Evolutionary conservation across 257 asterid species (phyloP).

Genomic region (Solanum arcanum): DNA sequence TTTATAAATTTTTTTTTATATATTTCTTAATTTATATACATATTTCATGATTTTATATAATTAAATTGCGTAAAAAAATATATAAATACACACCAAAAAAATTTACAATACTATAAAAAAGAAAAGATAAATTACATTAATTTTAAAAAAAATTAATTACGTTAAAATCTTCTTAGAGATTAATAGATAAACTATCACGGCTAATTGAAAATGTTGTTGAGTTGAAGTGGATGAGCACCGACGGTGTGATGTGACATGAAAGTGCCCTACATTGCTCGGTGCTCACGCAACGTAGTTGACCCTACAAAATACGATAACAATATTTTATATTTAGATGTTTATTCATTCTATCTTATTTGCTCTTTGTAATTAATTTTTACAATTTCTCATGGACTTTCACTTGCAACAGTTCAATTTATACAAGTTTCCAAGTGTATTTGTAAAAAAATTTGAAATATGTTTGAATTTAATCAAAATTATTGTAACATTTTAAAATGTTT

Average conservation of each 20-base stretch:
- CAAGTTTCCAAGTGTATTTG: background rate
- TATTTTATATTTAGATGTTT: background rate
- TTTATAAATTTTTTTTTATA: no score
- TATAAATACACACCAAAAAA: no score
- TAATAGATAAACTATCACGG: no score
- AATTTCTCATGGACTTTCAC: background rate
- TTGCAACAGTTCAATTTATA: background rate
- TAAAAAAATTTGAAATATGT: background rate
- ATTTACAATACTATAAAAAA: no score
- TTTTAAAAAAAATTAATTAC: no score
- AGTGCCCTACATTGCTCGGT: background rate
- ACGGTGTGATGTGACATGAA: background rate
- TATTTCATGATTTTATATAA: fast-evolving
- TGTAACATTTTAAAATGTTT: no score
- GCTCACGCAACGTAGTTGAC: background rate
- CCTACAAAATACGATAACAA: background rate
- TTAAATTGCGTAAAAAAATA: no score
- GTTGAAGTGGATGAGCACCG: background rate
- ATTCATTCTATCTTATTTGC: background rate
- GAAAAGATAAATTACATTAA: no score
- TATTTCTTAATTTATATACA: fast-evolving
- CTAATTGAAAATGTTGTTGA: no score
- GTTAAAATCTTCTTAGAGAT: fast-evolving
- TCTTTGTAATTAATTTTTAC: no score
- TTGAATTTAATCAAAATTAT: no score